phyloP scores from a whole-genome alignment of 2,329 filamentous ascomycete genomes.

The Penicillium olsonii region DNA sequence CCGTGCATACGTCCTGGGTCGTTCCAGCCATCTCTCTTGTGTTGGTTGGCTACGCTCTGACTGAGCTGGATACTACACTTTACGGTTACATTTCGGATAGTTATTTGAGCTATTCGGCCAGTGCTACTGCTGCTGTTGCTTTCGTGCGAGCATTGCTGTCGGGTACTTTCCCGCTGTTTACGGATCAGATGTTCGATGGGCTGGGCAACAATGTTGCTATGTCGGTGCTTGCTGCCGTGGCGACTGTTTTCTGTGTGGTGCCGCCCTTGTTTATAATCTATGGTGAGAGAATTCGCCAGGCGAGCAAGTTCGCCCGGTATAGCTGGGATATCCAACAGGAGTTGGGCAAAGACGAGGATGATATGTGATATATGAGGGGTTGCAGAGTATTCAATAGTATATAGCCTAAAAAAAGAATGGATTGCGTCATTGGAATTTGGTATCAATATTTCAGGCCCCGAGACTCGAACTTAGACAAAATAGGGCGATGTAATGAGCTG shows the following conservation, averaged over 20 bases:
- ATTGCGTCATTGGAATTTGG: too few relatives aligned
- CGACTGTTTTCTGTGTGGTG: slow-evolving; percentile 44
- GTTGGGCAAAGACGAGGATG: slow-evolving; percentile 25
- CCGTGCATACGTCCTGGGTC: slow-evolving; percentile 39
- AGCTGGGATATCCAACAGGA: slow-evolving; percentile 30
- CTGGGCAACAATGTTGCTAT: slow-evolving; percentile 44
- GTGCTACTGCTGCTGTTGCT: slow-evolving; percentile 46
- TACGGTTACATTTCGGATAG: slow-evolving; percentile 49
- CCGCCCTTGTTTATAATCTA: slow-evolving; percentile 42
- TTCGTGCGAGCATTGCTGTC: slow-evolving; percentile 43
- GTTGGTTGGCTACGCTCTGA: slow-evolving; percentile 50
- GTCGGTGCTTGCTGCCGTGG: slow-evolving; percentile 44
- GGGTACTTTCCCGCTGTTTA: slow-evolving; percentile 45
- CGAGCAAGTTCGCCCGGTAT: slow-evolving; percentile 42
- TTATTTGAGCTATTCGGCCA: slow-evolving; percentile 48
- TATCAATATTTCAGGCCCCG: too few relatives aligned
- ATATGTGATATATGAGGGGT: slow-evolving; percentile 10
- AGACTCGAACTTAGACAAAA: too few relatives aligned
- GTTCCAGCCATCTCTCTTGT: slow-evolving; percentile 45
- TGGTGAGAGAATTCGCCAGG: slow-evolving; percentile 37
- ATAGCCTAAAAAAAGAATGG: too few relatives aligned
- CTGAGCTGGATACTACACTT: slow-evolving; percentile 48
- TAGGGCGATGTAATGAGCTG: too few relatives aligned
- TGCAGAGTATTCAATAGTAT: too few relatives aligned
- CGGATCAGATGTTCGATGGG: slow-evolving; percentile 41